Percentiles rank a stretch among this genome's conserved stretches.
phyloP scores from a whole-genome alignment of 495 filamentous ascomycete species.

The Aspergillus homomorphus region DNA sequence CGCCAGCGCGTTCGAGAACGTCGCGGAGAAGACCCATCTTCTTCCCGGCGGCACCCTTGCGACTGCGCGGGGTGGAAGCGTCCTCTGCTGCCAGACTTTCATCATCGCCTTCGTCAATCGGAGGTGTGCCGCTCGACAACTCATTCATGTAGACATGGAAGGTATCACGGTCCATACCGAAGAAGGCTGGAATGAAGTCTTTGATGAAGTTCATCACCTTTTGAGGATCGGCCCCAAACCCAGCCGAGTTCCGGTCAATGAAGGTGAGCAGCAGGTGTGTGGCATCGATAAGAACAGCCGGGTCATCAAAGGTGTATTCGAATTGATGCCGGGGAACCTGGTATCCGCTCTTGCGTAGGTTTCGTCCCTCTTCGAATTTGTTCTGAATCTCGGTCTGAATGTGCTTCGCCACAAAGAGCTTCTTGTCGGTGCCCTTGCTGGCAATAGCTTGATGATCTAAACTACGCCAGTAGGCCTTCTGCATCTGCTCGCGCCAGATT shows the following conservation, averaged over 20 bases:
- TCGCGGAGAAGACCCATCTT: constrained; percentile 80
- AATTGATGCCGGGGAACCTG: constrained; percentile 68
- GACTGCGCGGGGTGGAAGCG: constrained; percentile 50
- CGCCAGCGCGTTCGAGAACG: constrained; percentile 71
- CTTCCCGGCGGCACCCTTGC: constrained; percentile 64
- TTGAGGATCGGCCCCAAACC: constrained; percentile 68
- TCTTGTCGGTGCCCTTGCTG: constrained; percentile 80
- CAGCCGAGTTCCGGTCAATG: constrained; percentile 62
- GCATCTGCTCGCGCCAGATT: constrained; percentile 93
- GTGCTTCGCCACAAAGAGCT: constrained; percentile 80
- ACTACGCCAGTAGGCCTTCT: constrained; percentile 88
- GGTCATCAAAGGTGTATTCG: constrained; percentile 66
- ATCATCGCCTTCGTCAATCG: constrained; percentile 71
- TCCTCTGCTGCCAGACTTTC: constrained; percentile 49
- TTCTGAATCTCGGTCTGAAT: constrained; percentile 81
- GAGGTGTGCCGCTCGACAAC: constrained; percentile 57
- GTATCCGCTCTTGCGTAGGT: constrained; percentile 56
- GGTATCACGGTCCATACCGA: constrained; percentile 71
- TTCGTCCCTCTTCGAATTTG: constrained; percentile 81
- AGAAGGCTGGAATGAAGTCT: constrained; percentile 85
- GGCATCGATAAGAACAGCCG: constrained; percentile 76
- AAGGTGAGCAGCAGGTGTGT: constrained; percentile 75
- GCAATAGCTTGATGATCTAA: constrained; percentile 93
- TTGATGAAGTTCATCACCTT: constrained; percentile 80
- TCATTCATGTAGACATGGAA: constrained; percentile 76